Base-by-base conservation (phyloP, 352 stramenopile genomes). In the Globisporangium spiculum region DNA sequence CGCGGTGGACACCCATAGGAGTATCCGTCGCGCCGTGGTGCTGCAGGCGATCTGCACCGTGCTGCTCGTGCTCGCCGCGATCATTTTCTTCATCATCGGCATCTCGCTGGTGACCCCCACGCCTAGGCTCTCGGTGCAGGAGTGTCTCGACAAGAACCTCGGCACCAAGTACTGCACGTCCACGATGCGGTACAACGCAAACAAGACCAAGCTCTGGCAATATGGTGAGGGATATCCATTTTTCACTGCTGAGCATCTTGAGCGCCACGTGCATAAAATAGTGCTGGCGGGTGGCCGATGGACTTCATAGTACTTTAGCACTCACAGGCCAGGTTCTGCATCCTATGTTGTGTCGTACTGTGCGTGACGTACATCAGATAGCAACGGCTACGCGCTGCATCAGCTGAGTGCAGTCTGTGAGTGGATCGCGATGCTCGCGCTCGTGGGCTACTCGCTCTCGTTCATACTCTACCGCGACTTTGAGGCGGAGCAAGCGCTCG, bases 371-470 rank as follows among this genome's bases (percentile, higher is more conserved):
- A 18, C 55, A 14, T 32, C n/a, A 8, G 27, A 14, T 62, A 32
- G 55, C 32, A 57, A 62, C 27, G 69, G 80, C 38, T 78, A 69
- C 20, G 54, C 63, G 0, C 65, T 68, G 14, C 78, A 77, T 46
- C 80, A 88, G 60, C 72, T 82, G 61, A 72, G 80, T 57, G 70
- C 80, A 27, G 76, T 66, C 16, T 76, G 75, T 8, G 77, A 88
- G 59, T 65, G 84, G n/a, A 34, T 60, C n/a, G 83, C 74, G 60
- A 84, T 88, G 58, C 56, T 88, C 44, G 76, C 77, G 18, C 76
- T 88, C 24, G 72, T 88, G 3, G 76, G 77, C 22, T 87, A 89
- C 67, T 81, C 81, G 12, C 59, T 81, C 16, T 84, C 81, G 14
- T 89, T 89, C 55, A 18, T 76, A 26, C 55, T 68, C 26, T 68